These are phyloP conservation scores for Rhynchosporium graminicola DNA, from an alignment of 2,329 filamentous ascomycete species.

Conservation along the genomic window DNA sequence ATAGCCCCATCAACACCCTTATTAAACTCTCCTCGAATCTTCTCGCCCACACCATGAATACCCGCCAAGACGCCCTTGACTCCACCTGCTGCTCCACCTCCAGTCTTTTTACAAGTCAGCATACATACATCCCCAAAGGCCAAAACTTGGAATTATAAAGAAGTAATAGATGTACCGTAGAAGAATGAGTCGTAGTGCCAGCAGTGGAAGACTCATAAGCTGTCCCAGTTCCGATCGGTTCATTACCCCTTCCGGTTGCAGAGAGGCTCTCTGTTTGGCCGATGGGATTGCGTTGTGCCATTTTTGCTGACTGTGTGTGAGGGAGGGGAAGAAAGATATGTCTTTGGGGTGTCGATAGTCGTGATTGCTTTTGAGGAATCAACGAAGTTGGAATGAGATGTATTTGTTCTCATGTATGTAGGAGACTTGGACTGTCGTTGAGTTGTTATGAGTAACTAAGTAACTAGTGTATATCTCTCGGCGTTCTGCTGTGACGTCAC, in stretches of 20 bases:
- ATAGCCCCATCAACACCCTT: conserved; percentile 22
- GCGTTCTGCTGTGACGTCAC: conserved; percentile 2
- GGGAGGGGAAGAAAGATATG: not conserved
- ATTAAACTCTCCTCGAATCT: conserved; percentile 30
- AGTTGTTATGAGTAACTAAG: not conserved
- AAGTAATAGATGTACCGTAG: too few relatives aligned
- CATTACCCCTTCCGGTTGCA: not conserved
- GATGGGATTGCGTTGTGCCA: not conserved
- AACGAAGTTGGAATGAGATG: too few relatives aligned
- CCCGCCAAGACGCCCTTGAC: conserved; percentile 24
- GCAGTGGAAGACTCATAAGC: not conserved
- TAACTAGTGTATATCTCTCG: not conserved
- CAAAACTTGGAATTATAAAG: too few relatives aligned
- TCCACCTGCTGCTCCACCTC: conserved; percentile 8
- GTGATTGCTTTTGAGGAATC: too few relatives aligned
- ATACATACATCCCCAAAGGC: not conserved
- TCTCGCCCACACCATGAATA: conserved; percentile 29
- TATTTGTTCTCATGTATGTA: too few relatives aligned
- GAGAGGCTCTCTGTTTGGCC: not conserved
- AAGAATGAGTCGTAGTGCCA: not conserved
- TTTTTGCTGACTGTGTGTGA: not conserved
- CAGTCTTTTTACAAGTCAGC: not conserved
- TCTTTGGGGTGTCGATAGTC: too few relatives aligned
- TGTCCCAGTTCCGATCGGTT: not conserved
- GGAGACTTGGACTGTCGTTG: not conserved